These are phyloP conservation scores for Boehmeria nivea DNA, from an alignment of 306 rosid species.

Conservation along the genomic window DNA sequence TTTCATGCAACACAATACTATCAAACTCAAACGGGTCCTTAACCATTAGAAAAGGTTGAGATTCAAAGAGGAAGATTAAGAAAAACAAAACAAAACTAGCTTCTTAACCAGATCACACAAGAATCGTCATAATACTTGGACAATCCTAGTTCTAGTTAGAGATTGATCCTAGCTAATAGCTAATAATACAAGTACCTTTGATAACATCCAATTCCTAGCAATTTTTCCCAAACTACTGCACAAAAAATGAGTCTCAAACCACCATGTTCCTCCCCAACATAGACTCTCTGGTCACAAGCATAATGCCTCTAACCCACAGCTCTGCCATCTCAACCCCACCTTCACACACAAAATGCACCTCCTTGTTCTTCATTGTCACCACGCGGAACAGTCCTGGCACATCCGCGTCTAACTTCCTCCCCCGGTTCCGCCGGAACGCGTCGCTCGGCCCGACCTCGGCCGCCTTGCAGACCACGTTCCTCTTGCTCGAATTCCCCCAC, in stretches of 20 bases:
- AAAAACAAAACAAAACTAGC: too few relatives aligned
- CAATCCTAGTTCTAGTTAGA: too few relatives aligned
- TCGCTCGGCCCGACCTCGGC: constrained; percentile 57
- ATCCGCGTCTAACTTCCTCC: constrained; percentile 44
- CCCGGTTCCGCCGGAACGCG: constrained; percentile 43
- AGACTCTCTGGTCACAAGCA: constrained; percentile 42
- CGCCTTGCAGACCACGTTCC: constrained; percentile 48
- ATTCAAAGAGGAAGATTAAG: too few relatives aligned
- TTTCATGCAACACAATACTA: too few relatives aligned
- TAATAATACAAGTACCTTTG: too few relatives aligned
- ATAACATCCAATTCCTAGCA: too few relatives aligned
- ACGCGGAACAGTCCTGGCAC: constrained; percentile 51
- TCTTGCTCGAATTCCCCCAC: constrained; percentile 57
- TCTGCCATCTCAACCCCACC: constrained; percentile 58
- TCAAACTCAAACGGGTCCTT: too few relatives aligned
- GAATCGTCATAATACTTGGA: too few relatives aligned
- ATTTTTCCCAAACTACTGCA: too few relatives aligned
- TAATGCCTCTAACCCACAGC: constrained; percentile 64
- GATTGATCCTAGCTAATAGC: too few relatives aligned
- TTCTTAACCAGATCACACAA: too few relatives aligned
- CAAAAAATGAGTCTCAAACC: not conserved
- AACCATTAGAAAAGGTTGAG: too few relatives aligned
- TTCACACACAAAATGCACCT: constrained; percentile 65
- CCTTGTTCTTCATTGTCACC: constrained; percentile 47
- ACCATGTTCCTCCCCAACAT: constrained; percentile 23